Percentiles rank a stretch among this genome's conserved stretches.
phyloP scores from a whole-genome alignment of 192 early-diverging fungal genomes.

The Pilaira anomala region DNA sequence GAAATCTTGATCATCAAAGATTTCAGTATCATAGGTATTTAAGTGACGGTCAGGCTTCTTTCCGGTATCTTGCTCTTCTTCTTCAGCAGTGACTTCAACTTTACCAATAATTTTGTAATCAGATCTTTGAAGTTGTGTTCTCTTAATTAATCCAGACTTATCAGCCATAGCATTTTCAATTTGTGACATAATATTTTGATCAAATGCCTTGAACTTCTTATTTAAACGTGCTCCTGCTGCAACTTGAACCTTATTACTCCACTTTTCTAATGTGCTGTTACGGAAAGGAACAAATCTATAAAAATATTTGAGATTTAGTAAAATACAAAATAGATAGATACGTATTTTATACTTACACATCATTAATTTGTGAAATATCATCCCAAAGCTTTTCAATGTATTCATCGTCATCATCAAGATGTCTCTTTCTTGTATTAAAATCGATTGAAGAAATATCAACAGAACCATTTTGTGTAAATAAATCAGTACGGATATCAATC shows the following conservation, averaged over 20 bases:
- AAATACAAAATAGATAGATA: not conserved
- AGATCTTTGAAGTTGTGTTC: constrained; percentile 80
- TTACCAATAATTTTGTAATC: constrained; percentile 61
- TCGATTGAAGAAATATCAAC: constrained; percentile 26
- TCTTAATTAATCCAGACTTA: constrained; percentile 74
- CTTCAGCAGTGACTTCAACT: constrained; percentile 15
- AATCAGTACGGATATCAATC: constrained; percentile 38
- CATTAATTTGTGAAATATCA: constrained; percentile 58
- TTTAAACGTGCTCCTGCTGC: constrained; percentile 63
- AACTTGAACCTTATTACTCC: constrained; percentile 84
- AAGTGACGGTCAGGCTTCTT: constrained; percentile 56
- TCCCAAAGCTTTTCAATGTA: constrained; percentile 55
- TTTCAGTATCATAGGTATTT: constrained; percentile 74
- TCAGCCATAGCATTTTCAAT: constrained; percentile 54
- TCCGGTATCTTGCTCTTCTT: constrained; percentile 31
- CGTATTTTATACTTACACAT: constrained; percentile 27
- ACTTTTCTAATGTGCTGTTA: constrained; percentile 88
- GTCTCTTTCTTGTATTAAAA: constrained; percentile 41
- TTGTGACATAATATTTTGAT: constrained; percentile 56
- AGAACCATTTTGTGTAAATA: constrained; percentile 38
- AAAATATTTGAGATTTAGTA: not conserved
- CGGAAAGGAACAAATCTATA: constrained; percentile 71
- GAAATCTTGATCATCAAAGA: constrained; percentile 97
- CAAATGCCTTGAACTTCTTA: constrained; percentile 96
- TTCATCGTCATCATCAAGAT: constrained; percentile 46